Evolutionary conservation across 768 basidiomycete species (phyloP).

Genomic region (Mycena alexandri): DNA sequence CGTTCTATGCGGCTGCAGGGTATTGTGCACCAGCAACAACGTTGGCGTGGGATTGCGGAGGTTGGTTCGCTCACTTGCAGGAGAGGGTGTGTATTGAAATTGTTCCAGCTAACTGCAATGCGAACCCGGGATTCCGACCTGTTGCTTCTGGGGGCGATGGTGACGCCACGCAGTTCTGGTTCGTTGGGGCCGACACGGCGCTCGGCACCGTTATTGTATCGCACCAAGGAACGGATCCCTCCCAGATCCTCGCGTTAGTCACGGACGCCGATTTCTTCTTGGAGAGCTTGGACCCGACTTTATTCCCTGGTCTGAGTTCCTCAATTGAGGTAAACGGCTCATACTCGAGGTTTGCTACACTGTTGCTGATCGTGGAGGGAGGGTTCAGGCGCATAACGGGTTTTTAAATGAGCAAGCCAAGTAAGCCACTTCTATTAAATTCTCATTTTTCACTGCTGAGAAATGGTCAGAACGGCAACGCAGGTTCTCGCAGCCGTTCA

Average conservation of each 20-base stretch:
- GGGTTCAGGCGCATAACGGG: constrained; percentile 60
- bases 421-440: constrained; percentile 42
- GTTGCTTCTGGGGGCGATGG: constrained; percentile 66
- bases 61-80: constrained; percentile 40
- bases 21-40: constrained; percentile 61
- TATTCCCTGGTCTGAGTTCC: constrained; percentile 60
- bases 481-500: constrained; percentile 55
- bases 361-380: too few relatives aligned
- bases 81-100: background rate
- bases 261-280: constrained; percentile 55
- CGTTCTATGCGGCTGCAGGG: constrained; percentile 63
- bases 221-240: constrained; percentile 52
- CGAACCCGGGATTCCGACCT: constrained; percentile 61
- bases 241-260: constrained; percentile 50
- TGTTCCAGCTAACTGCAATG: constrained; percentile 56
- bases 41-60: constrained; percentile 67
- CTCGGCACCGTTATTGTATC: constrained; percentile 52
- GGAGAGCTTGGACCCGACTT: constrained; percentile 46
- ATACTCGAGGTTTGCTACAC: too few relatives aligned
- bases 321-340: too few relatives aligned
- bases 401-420: constrained; percentile 58
- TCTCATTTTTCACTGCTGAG: background rate
- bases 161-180: constrained; percentile 57
- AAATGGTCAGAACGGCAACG: constrained; percentile 52
- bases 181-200: constrained; percentile 56